Evolutionary conservation across 2,329 filamentous ascomycete genomes (phyloP).

Genomic region (Cladosporium sp.): DNA sequence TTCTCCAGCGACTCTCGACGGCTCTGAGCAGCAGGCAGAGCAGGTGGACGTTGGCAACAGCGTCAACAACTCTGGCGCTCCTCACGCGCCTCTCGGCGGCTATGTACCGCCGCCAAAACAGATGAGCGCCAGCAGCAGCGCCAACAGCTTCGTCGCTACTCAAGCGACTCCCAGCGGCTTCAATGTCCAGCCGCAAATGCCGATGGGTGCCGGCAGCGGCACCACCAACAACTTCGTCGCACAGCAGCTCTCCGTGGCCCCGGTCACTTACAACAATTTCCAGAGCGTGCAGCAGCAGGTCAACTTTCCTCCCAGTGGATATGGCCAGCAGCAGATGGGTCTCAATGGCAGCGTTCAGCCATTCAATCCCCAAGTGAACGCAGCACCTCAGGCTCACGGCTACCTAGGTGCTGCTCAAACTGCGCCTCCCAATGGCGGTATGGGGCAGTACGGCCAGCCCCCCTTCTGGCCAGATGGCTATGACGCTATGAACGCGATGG

Average conservation of each 20-base stretch:
- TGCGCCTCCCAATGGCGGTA: neutral
- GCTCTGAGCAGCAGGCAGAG: neutral
- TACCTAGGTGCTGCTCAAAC: neutral
- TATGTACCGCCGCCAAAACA: neutral
- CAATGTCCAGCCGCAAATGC: neutral
- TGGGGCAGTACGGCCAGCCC: neutral
- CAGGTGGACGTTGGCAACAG: neutral
- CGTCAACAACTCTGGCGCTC: neutral
- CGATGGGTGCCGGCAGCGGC: neutral
- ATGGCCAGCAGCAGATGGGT: neutral
- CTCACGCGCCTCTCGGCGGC: neutral
- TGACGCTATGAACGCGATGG: neutral
- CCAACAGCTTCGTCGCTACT: neutral
- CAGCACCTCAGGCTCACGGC: neutral
- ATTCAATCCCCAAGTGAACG: neutral
- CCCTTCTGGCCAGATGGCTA: neutral
- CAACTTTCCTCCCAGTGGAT: neutral
- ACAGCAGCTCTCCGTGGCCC: neutral
- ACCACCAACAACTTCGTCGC: neutral
- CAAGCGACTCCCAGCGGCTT: neutral
- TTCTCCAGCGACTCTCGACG: neutral
- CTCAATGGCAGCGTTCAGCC: neutral
- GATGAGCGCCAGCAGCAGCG: neutral
- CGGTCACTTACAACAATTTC: neutral
- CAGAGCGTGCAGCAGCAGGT: neutral